These are phyloP conservation scores for Chlamydomonas sphaeroides DNA, from an alignment of 139 green algal genomes.

Conservation along the genomic window DNA sequence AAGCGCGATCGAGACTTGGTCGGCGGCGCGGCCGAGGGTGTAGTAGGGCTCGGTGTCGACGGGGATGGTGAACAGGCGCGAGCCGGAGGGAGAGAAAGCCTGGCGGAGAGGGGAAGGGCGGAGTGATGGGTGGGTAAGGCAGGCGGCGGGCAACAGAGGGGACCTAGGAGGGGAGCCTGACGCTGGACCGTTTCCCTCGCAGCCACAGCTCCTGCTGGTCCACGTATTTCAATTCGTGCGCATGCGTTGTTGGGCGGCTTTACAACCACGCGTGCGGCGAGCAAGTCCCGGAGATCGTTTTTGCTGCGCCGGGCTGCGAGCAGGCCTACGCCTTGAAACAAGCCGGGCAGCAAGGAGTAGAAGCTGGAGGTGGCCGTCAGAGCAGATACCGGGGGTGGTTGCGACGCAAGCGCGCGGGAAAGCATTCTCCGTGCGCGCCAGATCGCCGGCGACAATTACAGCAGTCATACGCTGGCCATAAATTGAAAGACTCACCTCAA, in stretches of 20 bases:
- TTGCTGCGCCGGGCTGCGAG: no score
- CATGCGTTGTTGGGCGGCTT: no score
- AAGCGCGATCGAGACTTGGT: conserved; percentile 57
- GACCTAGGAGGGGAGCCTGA: background rate
- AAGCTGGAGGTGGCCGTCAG: no score
- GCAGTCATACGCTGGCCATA: background rate
- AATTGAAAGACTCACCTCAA: conserved; percentile 35
- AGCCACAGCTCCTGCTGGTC: no score
- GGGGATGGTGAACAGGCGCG: background rate
- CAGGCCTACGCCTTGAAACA: background rate
- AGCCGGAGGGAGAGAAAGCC: conserved; percentile 4
- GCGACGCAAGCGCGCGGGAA: no score
- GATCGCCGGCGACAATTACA: no score
- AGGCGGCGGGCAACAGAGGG: background rate
- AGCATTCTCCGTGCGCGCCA: background rate
- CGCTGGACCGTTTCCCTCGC: background rate
- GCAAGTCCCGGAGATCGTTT: no score
- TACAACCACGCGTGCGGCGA: no score
- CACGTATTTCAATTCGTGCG: no score
- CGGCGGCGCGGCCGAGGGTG: conserved; percentile 53
- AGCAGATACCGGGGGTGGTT: no score
- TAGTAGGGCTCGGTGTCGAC: conserved; percentile 51
- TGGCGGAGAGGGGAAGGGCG: background rate
- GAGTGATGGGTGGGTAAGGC: background rate
- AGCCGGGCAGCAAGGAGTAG: no score